phyloP scores from a whole-genome alignment of 2,329 filamentous ascomycete genomes.

The Clarireedia monteithiana region DNA sequence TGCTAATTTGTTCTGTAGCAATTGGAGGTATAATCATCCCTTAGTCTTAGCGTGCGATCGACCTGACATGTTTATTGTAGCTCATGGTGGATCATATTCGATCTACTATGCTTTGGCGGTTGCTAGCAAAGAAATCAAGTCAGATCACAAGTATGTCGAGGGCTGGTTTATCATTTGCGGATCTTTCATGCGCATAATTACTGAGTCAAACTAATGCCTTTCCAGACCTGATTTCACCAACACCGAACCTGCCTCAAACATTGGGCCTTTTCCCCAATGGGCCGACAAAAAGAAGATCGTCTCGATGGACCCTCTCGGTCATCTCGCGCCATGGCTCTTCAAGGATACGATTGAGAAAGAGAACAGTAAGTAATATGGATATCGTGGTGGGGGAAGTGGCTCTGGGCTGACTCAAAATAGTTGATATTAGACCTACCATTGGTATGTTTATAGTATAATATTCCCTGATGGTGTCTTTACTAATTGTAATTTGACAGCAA shows the following conservation, averaged over 20 bases:
- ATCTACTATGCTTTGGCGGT: slow-evolving; percentile 93
- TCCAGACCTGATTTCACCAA: slow-evolving; percentile 63
- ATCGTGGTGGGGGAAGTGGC: not conserved
- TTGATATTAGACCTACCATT: slow-evolving; percentile 31
- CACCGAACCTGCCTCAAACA: slow-evolving; percentile 82
- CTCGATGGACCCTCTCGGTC: slow-evolving; percentile 91
- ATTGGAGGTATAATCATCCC: slow-evolving; percentile 45
- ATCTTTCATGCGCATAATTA: not conserved
- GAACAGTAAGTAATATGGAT: slow-evolving; percentile 39
- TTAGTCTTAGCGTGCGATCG: not conserved
- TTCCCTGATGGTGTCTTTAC: not conserved
- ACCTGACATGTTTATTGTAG: slow-evolving; percentile 31
- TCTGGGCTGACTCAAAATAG: slow-evolving; percentile 21
- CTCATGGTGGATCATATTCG: slow-evolving; percentile 85
- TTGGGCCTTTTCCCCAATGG: slow-evolving; percentile 89
- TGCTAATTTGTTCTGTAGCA: slow-evolving; percentile 33
- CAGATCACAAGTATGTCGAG: slow-evolving; percentile 57
- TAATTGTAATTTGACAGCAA: slow-evolving; percentile 22
- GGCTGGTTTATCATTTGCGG: no score
- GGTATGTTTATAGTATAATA: slow-evolving; percentile 15
- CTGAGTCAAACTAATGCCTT: not conserved
- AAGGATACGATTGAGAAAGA: slow-evolving; percentile 71
- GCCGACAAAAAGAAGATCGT: slow-evolving; percentile 88
- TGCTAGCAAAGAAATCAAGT: slow-evolving; percentile 79
- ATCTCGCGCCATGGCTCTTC: slow-evolving; percentile 77